These are phyloP conservation scores for Pilasporangium apinafurcum DNA, from an alignment of 352 stramenopile species.

Conservation along the genomic window DNA sequence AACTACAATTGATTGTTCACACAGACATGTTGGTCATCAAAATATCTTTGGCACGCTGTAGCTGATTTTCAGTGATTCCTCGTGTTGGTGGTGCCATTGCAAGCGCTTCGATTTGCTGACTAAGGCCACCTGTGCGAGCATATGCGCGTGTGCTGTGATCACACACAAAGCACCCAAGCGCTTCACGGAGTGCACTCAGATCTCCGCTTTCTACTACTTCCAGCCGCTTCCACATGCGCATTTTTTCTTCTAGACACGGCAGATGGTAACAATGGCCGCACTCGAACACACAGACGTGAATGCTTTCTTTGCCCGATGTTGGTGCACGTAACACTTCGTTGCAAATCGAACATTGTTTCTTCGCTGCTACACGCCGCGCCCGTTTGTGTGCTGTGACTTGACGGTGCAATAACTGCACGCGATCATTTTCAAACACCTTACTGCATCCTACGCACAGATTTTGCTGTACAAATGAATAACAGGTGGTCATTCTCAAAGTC, in stretches of 20 bases:
- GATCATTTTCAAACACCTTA: constrained; percentile 77
- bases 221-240: constrained; percentile 81
- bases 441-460: constrained; percentile 68
- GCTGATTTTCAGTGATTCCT: constrained; percentile 60
- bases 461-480: constrained; percentile 30
- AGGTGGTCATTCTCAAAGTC: not conserved
- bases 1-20: too few relatives aligned
- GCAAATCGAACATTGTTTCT: constrained; percentile 64
- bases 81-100: constrained; percentile 19
- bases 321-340: constrained; percentile 42
- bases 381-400: constrained; percentile 61
- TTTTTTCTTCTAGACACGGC: constrained; percentile 76
- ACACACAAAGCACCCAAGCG: constrained; percentile 76
- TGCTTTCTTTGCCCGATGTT: constrained; percentile 34
- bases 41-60: constrained; percentile 71
- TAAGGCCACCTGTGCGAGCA: constrained; percentile 29
- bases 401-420: constrained; percentile 56
- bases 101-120: constrained; percentile 30
- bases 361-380: constrained; percentile 46
- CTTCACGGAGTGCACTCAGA: constrained; percentile 25
- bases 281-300: constrained; percentile 75
- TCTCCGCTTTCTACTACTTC: constrained; percentile 41
- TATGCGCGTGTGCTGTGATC: constrained; percentile 69
- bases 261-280: constrained; percentile 81
- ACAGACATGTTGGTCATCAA: constrained; percentile 18